Base-by-base conservation (phyloP, 495 filamentous ascomycete genomes). In the Aspergillus conjunctus region DNA sequence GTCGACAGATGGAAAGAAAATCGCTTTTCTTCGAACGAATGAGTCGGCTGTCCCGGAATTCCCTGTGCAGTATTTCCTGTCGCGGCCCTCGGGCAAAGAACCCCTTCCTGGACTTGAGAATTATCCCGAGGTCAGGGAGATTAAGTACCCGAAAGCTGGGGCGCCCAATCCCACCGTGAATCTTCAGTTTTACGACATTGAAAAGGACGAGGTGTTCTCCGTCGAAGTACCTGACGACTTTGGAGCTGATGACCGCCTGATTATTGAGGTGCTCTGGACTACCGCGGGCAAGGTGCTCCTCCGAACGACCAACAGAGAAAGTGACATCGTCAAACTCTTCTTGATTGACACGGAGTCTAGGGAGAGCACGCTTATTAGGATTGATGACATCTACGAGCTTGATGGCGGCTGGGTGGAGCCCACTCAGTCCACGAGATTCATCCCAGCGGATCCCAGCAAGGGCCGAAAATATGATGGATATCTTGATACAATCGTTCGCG, bases 391-490 rank as follows among this genome's bases (percentile, higher is more conserved):
- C 58, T 82, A 85, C 54, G 83, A 84, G 30, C 75, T 97, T 7
- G 94, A 98, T 71, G 93, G 93, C 12, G 94, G 94, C 45, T 98
- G 94, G 94, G 94, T 98, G 63, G 94, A 98, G 73, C 90, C 97
- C 37, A 89, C 92, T 1, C 87, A 98, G 64, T 83, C 87, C 31
- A 97, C 94, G 4, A 84, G 79, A 58, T 96, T 88, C 67, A 88
- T 98, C 54, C 95, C 94, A 8, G 89, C 92, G 3, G 89, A 96
- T 70, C 85, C 89, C 39, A 64, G 72, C 21, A 92, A 90, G 63
- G 91, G 91, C 15, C 87, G 94, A 11, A 79, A 81, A 37, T 73
- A 92, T 20, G 91, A 95, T 70, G 94, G 94, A 4, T 98, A 98
- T 68, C 85, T 98, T 61, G 94, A 98, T 74, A 93, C 90, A 0